Percentiles rank a stretch among this genome's conserved stretches.
phyloP scores from a whole-genome alignment of 1,284 basidiomycete genomes.

The Leccinum griseonigrum region DNA sequence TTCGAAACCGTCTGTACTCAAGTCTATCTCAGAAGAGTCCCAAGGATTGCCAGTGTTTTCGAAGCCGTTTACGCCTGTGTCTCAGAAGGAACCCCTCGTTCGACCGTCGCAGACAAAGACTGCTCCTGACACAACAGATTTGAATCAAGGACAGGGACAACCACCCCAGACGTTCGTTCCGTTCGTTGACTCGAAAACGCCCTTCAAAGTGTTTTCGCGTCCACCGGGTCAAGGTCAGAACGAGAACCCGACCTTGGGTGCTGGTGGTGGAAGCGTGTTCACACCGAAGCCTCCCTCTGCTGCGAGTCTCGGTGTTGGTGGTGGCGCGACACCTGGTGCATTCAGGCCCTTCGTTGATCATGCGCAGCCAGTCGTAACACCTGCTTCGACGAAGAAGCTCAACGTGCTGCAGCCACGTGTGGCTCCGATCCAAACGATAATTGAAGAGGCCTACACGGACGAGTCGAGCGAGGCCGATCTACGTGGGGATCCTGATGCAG shows the following conservation, averaged over 20 bases:
- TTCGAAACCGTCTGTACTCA: conserved; percentile 33
- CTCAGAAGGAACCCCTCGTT: conserved; percentile 36
- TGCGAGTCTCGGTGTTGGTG: conserved; percentile 6
- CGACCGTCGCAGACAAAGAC: conserved; percentile 25
- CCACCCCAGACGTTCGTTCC: conserved; percentile 43
- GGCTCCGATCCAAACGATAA: conserved; percentile 20
- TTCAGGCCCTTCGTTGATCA: conserved; percentile 50
- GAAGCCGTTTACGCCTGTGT: conserved; percentile 60
- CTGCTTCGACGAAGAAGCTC: conserved; percentile 22
- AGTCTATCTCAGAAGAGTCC: conserved; percentile 29
- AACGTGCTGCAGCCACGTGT: conserved; percentile 23
- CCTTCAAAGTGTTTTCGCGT: conserved; percentile 71
- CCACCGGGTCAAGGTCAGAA: conserved; percentile 45
- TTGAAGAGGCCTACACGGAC: conserved; percentile 31
- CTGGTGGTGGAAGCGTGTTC: conserved; percentile 31
- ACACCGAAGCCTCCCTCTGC: conserved; percentile 43
- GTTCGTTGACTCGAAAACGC: conserved; percentile 52
- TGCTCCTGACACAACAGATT: conserved; percentile 19
- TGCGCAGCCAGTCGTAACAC: conserved; percentile 33
- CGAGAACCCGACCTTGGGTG: conserved; percentile 30
- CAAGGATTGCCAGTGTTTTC: conserved; percentile 47
- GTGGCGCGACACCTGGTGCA: conserved; percentile 11
- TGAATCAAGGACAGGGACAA: conserved; percentile 16
- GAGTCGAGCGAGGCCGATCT: conserved; percentile 32
- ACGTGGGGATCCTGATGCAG: conserved; percentile 25